phyloP scores from a whole-genome alignment of 208 protist species.

The Trypanosoma rangeli region DNA sequence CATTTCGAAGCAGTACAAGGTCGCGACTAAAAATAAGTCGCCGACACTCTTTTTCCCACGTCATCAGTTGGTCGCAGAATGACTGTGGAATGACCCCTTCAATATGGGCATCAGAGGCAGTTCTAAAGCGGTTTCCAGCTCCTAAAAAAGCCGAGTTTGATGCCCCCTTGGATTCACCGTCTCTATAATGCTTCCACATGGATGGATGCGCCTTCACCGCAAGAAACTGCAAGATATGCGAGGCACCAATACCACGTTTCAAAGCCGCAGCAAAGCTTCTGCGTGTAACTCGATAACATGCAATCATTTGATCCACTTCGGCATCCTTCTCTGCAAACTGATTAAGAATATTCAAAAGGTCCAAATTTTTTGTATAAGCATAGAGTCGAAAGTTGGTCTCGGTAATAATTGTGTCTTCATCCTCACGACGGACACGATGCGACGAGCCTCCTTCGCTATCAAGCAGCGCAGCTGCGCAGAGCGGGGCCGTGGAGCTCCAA shows the following conservation, averaged over 20 bases:
- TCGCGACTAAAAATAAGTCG: constrained; percentile 72
- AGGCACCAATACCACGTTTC: constrained; percentile 66
- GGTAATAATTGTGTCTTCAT: constrained; percentile 90
- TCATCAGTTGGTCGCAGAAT: constrained; percentile 85
- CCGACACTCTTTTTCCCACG: constrained; percentile 88
- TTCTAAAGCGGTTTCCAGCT: constrained; percentile 4
- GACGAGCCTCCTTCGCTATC: constrained; percentile 15
- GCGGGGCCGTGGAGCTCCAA: constrained; percentile 59
- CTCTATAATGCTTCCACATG: constrained; percentile 61
- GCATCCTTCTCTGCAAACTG: constrained; percentile 80
- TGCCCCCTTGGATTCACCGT: constrained; percentile 1
- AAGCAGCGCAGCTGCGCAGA: constrained; percentile 58
- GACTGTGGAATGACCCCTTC: constrained; percentile 75
- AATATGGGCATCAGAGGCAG: constrained; percentile 9
- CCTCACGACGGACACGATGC: constrained; percentile 59
- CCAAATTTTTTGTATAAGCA: constrained; percentile 76
- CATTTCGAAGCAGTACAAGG: constrained; percentile 71
- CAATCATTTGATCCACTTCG: constrained; percentile 58
- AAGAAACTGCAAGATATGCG: constrained; percentile 82
- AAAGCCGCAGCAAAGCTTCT: constrained; percentile 76
- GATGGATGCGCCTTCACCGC: constrained; percentile 84
- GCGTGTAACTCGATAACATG: constrained; percentile 84
- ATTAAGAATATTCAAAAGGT: constrained; percentile 78
- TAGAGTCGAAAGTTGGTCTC: constrained; percentile 92
- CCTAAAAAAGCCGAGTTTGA: not conserved